Percentiles rank a stretch among this genome's conserved stretches.
Conservation (phyloP, 345 rosid genomes). For the Citrus medica region DNA sequence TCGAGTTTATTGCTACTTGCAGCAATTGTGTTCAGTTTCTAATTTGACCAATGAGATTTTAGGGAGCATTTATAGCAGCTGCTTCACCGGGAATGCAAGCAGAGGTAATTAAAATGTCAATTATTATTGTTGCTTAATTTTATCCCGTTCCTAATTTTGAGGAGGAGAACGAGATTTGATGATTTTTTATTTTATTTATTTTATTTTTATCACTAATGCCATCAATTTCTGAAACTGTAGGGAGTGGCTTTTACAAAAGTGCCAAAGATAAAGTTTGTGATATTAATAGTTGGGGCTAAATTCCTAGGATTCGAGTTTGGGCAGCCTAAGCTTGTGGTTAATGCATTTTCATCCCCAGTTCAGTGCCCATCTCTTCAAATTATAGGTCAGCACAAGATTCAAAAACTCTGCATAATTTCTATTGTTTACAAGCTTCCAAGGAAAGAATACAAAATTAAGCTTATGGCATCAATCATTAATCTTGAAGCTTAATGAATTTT, state of each 20-base stretch:
- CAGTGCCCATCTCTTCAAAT: conserved; percentile 55
- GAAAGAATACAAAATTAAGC: not conserved
- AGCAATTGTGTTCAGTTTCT: not conserved
- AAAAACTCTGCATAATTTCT: not conserved
- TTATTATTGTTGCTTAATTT: not conserved
- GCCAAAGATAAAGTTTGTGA: conserved; percentile 47
- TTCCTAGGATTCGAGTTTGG: conserved; percentile 37
- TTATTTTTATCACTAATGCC: not conserved
- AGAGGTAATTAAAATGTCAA: conserved; percentile 20
- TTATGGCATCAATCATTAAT: too few species aligned
- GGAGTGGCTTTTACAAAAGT: conserved; percentile 36
- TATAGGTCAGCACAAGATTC: conserved; percentile 35
- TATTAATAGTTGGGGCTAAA: conserved; percentile 46
- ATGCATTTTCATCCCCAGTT: conserved; percentile 49
- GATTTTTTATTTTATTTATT: too few species aligned
- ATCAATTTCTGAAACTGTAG: not conserved
- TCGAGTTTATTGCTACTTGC: not conserved
- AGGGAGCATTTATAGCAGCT: conserved; percentile 46
- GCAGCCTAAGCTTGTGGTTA: conserved; percentile 43
- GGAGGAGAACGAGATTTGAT: not conserved
- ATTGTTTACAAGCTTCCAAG: not conserved
- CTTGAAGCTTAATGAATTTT: not conserved
- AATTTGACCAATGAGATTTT: not conserved
- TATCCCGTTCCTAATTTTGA: not conserved
- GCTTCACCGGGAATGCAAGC: conserved; percentile 50